Base-by-base conservation (phyloP, 2,329 filamentous ascomycete genomes). In the Penicillium decumbens region DNA sequence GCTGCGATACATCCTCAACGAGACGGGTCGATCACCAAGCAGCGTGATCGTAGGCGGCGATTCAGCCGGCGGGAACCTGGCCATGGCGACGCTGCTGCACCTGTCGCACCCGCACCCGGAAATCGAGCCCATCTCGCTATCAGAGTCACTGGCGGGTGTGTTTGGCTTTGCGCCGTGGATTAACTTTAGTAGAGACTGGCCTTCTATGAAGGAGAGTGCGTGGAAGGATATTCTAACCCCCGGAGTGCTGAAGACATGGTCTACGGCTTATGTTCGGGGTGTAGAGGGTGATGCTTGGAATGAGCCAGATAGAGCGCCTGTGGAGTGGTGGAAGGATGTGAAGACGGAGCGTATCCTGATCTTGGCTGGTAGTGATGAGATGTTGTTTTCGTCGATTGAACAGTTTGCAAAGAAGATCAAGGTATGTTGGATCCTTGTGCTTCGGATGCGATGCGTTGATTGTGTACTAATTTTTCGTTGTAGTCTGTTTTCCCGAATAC, bases 81-180 rank as follows among this genome's bases (percentile, higher is more conserved):
- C 63, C 15, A 48, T 66, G 20, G 57, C 62, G 4, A 56, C 66
- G 2, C 57, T 72, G 8, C 50, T 67, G 27, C 70, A 72, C 35
- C 47, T 72, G 1, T 58, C 65, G 0, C 81, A 84, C 54, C 80
- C 81, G 0, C 80, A 83, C 50, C 72, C 78, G 0, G 71, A 76
- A 0, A 71, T 81, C 60, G 6, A 64, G 74, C 43, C 57, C 48
- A 0, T 70, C 76, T 6, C 54, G 55, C 1, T 67, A 57, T 30
- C 74, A 63, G 35, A 62, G 77, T 45, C 71, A 64, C 43, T 70
- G 29, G 64, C 63, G 2, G 79, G 72, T 1, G 69, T 74, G 0
- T 61, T 83, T 24, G 69, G 80, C 0, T 74, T 82, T 32, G 77
- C 74, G 1, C 81, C 81, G 0, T 85, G 82, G 81, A 64, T 74